Base-by-base conservation (phyloP, 2,329 filamentous ascomycete genomes). In the Davidsoniella virescens region DNA sequence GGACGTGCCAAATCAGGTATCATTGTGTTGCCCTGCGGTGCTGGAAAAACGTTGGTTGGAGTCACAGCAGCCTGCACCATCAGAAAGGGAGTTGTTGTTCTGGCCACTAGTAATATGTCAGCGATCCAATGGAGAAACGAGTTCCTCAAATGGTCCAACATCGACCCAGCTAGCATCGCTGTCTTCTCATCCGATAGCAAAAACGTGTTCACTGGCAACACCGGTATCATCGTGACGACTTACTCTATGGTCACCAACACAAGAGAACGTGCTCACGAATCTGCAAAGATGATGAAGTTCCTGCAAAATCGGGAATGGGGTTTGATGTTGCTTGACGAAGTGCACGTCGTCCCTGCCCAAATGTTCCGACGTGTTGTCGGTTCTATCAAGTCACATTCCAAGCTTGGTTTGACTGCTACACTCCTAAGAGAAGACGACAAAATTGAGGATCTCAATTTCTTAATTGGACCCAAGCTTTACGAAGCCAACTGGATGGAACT, bases 401-500 rank as follows among this genome's bases (percentile, higher is more conserved):
- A 98, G 64, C 76, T 98, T 6, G 92, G 92, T 5, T 70, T 98
- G 38, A 98, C 92, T 0, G 92, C 92, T 0, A 98, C 92, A 0
- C 70, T 98, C 9, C 77, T 98, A 14, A 78, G 92, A 69, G 92
- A 98, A 66, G 92, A 98, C 60, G 90, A 98, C 70, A 96, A 96
- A 68, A 98, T 98, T 61, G 86, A 85, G 23, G 88, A 96, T 70
- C 67, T 98, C 43, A 98, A 98, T 64, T 98, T 96, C 62, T 68
- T 98, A 52, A 96, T 98, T 59, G 92, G 92, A 0, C 92, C 92
- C 0, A 98, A 98, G 64, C 71, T 98, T 0, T 98, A 94, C 62
- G 92, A 98, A 65, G 92, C 92, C 25, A 98, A 98, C 63, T 98
- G 92, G 92, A 94, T 96, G 80, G 92, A 98, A 64, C 75, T 98